Evolutionary conservation across 2,329 filamentous ascomycete genomes (phyloP), one percentile per base, ranked within the genome.

Genomic region (Colletotrichum coccodes): DNA sequence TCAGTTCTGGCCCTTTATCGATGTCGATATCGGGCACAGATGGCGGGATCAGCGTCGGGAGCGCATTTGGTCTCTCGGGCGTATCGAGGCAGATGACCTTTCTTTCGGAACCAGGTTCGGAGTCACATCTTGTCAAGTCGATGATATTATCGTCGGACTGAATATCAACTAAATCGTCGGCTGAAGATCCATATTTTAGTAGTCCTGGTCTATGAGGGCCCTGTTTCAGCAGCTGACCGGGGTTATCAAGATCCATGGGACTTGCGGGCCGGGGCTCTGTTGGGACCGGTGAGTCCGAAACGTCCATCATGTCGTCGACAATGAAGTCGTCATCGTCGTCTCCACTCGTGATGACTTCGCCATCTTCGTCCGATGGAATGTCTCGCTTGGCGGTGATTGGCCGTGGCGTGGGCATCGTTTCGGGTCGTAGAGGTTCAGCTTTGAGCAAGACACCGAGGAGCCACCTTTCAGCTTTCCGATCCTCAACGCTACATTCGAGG

Each of bases 401-500:
- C 53, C 75, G 79, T 52, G 68, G 71, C 23, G 71, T 73, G 21
- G 77, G 73, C 12, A 76, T 47, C 0, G 64, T 68, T 18, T 74
- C 71, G 14, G 75, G 75, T 59, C 80, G 83, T 3, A 81, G 77
- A 0, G 84, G 83, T 53, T 79, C 79, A 16, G 81, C 21, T 80
- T 81, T 44, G n/a, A 79, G 78, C 5, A 90, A 79, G 28, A 87
- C 72, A 7, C 76, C 71, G n/a, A 87, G 80, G 3, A 82, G 75
- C 87, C 87, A 91, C 8, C 75, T 74, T 9, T 85, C 76, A 44
- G 87, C 78, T 73, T 91, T 82, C 56, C 87, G 86, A 62, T 92
- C 86, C 40, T 88, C 85, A 1, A 97, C 79, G 4, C 85, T 94
- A 5, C 83, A 81, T 68, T 95, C 90, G 62, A 97, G 80, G 40